These are phyloP conservation scores for Phaeoacremonium minimum DNA, from an alignment of 2,329 filamentous ascomycete species.

Conservation along the genomic window DNA sequence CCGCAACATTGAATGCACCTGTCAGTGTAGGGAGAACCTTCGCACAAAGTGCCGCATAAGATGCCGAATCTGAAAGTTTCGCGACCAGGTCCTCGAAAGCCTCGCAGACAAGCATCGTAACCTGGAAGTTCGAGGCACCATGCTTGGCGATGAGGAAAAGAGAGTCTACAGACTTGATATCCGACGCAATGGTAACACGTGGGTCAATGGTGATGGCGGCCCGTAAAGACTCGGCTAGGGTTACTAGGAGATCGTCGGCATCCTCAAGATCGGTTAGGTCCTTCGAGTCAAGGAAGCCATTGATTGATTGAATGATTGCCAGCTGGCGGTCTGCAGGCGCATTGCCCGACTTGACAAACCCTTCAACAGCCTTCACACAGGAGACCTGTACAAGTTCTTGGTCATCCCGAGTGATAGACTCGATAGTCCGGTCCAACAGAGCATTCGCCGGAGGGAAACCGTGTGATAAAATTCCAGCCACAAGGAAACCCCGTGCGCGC, in stretches of 20 bases:
- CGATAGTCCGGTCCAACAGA: conserved; percentile 69
- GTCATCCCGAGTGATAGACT: conserved; percentile 68
- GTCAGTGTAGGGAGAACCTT: conserved; percentile 86
- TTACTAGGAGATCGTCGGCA: conserved; percentile 87
- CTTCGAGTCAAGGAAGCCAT: conserved; percentile 72
- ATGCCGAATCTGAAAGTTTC: conserved; percentile 60
- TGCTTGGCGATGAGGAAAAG: conserved; percentile 87
- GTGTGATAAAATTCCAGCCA: conserved; percentile 74
- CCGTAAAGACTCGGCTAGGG: conserved; percentile 80
- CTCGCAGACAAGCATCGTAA: conserved; percentile 82
- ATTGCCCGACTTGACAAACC: conserved; percentile 51
- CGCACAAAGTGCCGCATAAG: conserved; percentile 73
- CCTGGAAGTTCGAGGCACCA: conserved; percentile 85
- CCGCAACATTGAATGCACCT: conserved; percentile 83
- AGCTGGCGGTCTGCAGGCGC: conserved; percentile 53
- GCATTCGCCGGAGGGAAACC: conserved; percentile 59
- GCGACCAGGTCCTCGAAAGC: conserved; percentile 85
- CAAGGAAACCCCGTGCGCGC: conserved; percentile 80
- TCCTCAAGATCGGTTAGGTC: conserved; percentile 82
- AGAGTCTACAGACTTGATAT: conserved; percentile 71
- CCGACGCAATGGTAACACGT: conserved; percentile 65
- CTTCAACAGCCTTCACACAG: conserved; percentile 81
- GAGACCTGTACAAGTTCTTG: conserved; percentile 90
- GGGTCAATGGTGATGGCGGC: conserved; percentile 79
- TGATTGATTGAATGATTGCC: conserved; percentile 57